Evolutionary conservation across 305 asterid genomes (phyloP).

Genomic region (Stenogyne calaminthoides): DNA sequence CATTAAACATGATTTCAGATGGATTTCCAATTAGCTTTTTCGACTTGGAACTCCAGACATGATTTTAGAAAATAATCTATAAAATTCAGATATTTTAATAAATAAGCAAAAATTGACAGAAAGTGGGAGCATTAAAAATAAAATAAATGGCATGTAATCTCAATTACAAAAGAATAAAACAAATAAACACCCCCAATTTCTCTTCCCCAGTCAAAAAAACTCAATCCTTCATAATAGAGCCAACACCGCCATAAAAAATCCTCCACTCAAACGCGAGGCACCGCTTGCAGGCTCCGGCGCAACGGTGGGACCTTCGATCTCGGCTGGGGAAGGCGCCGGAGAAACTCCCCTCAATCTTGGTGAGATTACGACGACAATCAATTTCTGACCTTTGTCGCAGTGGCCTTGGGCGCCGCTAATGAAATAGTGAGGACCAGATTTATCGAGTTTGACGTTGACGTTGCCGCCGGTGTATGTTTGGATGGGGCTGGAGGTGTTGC

Average conservation of each 20-base stretch:
- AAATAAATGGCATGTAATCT: slow-evolving; percentile 26
- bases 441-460: slow-evolving; percentile 51
- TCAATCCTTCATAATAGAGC: slow-evolving; percentile 29
- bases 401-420: slow-evolving; percentile 73
- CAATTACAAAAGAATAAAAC: slow-evolving; percentile 29
- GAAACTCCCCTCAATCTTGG: slow-evolving; percentile 30
- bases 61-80: neutral
- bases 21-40: too few species aligned
- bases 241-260: slow-evolving; percentile 32
- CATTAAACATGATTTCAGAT: too few species aligned
- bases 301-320: slow-evolving; percentile 41
- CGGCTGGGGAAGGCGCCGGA: slow-evolving; percentile 70
- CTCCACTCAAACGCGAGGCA: slow-evolving; percentile 36
- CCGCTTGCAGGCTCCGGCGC: slow-evolving; percentile 68
- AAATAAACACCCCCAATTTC: neutral
- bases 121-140: neutral
- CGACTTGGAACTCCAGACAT: too few species aligned
- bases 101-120: neutral
- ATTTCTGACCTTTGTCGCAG: slow-evolving; percentile 73
- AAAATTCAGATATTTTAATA: neutral
- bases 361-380: slow-evolving; percentile 66
- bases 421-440: slow-evolving; percentile 70
- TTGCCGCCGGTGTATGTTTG: slow-evolving; percentile 52
- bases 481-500: slow-evolving; percentile 68
- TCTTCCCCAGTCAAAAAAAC: neutral